Percentiles rank a stretch among this genome's conserved stretches.
Evolutionary conservation across 1,284 basidiomycete genomes (phyloP).

Genomic region (Lignosus rhinocerotis): DNA sequence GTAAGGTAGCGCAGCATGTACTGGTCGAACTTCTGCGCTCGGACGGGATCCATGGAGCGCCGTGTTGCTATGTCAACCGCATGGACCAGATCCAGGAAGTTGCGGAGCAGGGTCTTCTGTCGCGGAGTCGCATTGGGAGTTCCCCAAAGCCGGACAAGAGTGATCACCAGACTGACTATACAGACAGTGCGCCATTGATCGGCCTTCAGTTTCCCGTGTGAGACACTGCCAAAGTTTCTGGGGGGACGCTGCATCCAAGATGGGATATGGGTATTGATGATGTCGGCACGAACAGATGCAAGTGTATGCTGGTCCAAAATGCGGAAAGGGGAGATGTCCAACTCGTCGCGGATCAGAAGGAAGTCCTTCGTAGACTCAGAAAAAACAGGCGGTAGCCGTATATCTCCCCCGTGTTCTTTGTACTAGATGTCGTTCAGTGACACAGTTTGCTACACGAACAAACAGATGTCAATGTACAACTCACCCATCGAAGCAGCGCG

Average conservation of each 20-base stretch:
- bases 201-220: constrained; percentile 28
- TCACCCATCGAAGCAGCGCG: background rate
- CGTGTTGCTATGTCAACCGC: constrained; percentile 9
- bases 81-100: constrained; percentile 1
- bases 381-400: background rate
- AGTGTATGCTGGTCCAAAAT: background rate
- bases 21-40: constrained; percentile 21
- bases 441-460: no score
- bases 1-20: constrained; percentile 35
- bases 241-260: constrained; percentile 26
- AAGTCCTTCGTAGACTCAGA: background rate
- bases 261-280: constrained; percentile 18
- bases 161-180: constrained; percentile 21
- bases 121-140: background rate
- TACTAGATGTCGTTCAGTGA: background rate
- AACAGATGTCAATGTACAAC: background rate
- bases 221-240: constrained; percentile 19
- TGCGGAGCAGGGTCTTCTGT: background rate
- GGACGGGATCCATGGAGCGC: background rate
- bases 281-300: constrained; percentile 13
- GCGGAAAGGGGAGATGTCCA: background rate
- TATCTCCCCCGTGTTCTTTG: background rate
- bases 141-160: constrained; percentile 1
- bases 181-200: constrained; percentile 29
- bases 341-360: background rate